Base-by-base conservation (phyloP, 2,329 filamentous ascomycete species). In the Colletotrichum sansevieriae region DNA sequence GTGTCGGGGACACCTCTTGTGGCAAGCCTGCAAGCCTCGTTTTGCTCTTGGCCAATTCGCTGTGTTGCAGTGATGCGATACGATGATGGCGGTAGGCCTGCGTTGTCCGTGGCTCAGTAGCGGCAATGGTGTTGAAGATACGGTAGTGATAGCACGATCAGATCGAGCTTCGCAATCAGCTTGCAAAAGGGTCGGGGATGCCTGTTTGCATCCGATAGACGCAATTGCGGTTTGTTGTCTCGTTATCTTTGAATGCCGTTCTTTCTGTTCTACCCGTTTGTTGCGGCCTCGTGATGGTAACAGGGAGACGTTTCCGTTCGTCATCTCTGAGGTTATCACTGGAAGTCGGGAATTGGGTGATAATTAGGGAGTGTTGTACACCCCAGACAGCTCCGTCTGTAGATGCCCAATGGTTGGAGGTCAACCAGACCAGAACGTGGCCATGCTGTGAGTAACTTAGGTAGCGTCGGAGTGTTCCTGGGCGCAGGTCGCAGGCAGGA, bases 401-500 rank as follows among this genome's bases (percentile, higher is more conserved):
- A 39, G 44, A 44, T 61, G 57, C 44, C 44, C 57, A 61, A 61
- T 51, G 35, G 44, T 15, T 18, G 57, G 18, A 47, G 29, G 12
- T 15, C 6, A 25, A 49, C 41, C 57, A 49, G 22, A 61, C 18
- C 12, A 35, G 18, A 49, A 37, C 49, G 49, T 54, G 29, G 49
- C 49, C 49, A 29, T 25, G 49, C 13, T 54, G 25, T 29, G 29
- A 18, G 18, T 18, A 18, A 18, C 18, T 18, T 18, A 18, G 18
- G 18, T 18, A 18, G 18, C 18, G 18, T 18, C 18, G 18, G 18
- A 18, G 18, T 20, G 46, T 49, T 49, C 22, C 46, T 29, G 12
- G 46, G 46, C 25, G 25, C 25, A 25, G 25, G 49, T 62, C 43
- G 35, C 52, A 56, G 41, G 11, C 58, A n/a, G 63, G 57, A 62